Base-by-base conservation (phyloP, 306 rosid genomes). In the Cicer arietinum region DNA sequence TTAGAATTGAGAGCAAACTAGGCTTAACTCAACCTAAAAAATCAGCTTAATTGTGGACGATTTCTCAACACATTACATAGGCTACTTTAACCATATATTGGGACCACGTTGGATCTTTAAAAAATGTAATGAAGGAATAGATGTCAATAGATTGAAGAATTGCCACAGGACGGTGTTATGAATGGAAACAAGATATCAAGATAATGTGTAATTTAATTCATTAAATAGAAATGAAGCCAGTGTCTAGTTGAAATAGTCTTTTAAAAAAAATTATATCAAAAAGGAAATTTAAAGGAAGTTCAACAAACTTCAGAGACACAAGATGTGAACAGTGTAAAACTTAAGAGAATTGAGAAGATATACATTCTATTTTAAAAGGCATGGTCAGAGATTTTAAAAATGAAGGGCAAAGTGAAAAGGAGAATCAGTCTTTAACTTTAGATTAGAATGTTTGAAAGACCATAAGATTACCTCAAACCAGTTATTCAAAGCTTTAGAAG, bases 401-500 rank as follows among this genome's bases (percentile, higher is more conserved):
- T 17, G 44, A 61, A 68, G 77, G 41, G 17, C 25, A 39, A 80
- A 64, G 79, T 40, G 18, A 54, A 81, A 52, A 64, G 61, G 7
- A 18, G 45, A 61, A 90, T 93, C 90, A 90, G 64, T 85, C 88
- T 73, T 91, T 94, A 81, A 89, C 89, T 80, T 87, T 90, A 22
- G 90, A 90, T 20, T 25, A 68, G 73, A 66, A 7, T 44, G 41
- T 66, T 66, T 44, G 7, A 45, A 46, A 78, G 69, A 52, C 14
- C 17, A 69, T 17, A 73, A 65, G 58, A 78, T 83, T 80, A 93
- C 99, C 96, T 92, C 95, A 80, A 94, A 94, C 99, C 97, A 90
- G 75, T 89, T 94, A 77, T 94, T 94, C 86, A 94, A 83, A 84
- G 89, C 95, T 81, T 94, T 90, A 37, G 96, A 92, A 46, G 97